Conservation (phyloP, 2,329 filamentous ascomycete genomes). For the Fusarium sublunatum region DNA sequence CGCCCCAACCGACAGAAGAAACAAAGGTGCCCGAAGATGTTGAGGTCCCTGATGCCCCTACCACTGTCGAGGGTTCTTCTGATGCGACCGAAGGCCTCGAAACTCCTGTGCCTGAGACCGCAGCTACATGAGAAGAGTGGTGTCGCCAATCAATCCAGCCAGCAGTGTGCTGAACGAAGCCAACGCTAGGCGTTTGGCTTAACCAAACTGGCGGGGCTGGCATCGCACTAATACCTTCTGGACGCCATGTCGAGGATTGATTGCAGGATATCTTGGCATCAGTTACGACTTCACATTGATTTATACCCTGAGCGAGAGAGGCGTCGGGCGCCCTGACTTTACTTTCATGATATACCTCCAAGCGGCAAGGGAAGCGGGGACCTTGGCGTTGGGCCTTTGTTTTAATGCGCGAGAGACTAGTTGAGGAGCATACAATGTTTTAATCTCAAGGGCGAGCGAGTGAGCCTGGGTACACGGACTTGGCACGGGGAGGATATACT, state of each 20-base stretch:
- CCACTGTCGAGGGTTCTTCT: constrained; percentile 14
- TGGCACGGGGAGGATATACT: background rate
- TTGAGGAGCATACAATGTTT: constrained; percentile 31
- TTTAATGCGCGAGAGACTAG: constrained; percentile 23
- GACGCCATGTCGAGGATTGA: constrained; percentile 19
- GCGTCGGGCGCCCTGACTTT: constrained; percentile 39
- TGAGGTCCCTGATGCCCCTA: constrained; percentile 19
- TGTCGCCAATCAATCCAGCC: constrained; percentile 5
- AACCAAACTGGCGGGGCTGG: background rate
- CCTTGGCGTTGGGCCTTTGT: constrained; percentile 42
- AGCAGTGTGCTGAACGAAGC: constrained; percentile 1
- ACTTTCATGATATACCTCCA: constrained; percentile 43
- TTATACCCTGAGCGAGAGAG: constrained; percentile 47
- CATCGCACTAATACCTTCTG: constrained; percentile 3
- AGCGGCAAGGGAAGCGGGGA: constrained; percentile 38
- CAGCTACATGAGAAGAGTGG: constrained; percentile 31
- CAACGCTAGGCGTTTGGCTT: background rate
- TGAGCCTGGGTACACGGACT: constrained; percentile 18
- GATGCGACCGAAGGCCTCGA: constrained; percentile 21
- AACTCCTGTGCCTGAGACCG: constrained; percentile 19
- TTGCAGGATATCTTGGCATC: constrained; percentile 31
- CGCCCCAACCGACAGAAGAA: constrained; percentile 19
- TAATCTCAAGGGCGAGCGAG: constrained; percentile 26
- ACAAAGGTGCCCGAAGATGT: constrained; percentile 23
- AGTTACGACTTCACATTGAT: constrained; percentile 44